A percentile compares a stretch with the other conserved stretches of the same genome.
Conservation (phyloP, 345 rosid genomes). For the Populus ilicifolia region DNA sequence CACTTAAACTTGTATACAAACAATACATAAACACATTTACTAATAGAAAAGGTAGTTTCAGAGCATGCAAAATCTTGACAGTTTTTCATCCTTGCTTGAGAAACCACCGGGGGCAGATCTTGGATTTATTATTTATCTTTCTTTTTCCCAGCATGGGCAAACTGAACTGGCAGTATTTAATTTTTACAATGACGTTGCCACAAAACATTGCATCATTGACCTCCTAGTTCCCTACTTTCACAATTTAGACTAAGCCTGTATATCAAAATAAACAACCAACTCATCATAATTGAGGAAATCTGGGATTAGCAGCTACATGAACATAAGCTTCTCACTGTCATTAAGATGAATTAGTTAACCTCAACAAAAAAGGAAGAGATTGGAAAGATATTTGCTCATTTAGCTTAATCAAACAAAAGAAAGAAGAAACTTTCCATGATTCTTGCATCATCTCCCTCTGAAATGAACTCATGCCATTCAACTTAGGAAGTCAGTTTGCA, state of each 20-base stretch:
- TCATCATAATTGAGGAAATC: background rate
- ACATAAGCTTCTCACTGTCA: background rate
- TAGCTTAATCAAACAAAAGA: background rate
- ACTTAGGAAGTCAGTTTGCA: background rate
- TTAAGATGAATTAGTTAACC: background rate
- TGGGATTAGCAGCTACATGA: background rate
- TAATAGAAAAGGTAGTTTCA: background rate
- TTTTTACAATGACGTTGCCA: background rate
- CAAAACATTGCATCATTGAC: background rate
- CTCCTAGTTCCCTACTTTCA: background rate
- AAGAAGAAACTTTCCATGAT: background rate
- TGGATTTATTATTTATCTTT: too few species aligned
- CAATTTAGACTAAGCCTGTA: background rate
- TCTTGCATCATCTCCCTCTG: background rate
- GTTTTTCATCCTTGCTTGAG: background rate
- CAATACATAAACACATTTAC: background rate
- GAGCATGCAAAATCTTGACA: background rate
- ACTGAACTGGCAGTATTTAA: background rate
- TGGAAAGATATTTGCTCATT: background rate
- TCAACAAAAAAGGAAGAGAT: background rate
- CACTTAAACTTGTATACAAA: background rate
- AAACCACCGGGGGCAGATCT: background rate
- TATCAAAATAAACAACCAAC: background rate
- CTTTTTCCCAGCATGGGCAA: background rate
- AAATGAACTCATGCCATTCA: background rate